Percentiles rank a stretch among this genome's conserved stretches.
phyloP scores from a whole-genome alignment of 192 early-diverging fungal species.

The Diversispora epigaea region DNA sequence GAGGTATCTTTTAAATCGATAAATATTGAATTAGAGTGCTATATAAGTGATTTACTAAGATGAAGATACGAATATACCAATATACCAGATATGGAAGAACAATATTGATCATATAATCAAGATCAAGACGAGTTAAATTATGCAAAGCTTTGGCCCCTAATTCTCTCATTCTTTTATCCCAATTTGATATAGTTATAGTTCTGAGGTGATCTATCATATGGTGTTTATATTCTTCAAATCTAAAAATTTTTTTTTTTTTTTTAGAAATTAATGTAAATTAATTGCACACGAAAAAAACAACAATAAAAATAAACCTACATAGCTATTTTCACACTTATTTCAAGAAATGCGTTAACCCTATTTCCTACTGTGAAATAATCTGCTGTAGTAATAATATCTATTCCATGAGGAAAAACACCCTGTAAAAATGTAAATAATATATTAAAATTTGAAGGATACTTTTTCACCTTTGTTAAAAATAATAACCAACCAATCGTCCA shows the following conservation, averaged over 20 bases:
- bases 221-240: slow-evolving; percentile 73
- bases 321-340: slow-evolving; percentile 71
- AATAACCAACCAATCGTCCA: slow-evolving; percentile 68
- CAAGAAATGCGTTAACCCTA: slow-evolving; percentile 69
- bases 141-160: slow-evolving; percentile 74
- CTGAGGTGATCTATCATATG: slow-evolving; percentile 73
- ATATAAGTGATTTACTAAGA: neutral
- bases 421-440: slow-evolving; percentile 31
- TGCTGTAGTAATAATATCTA: slow-evolving; percentile 84
- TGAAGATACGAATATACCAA: neutral
- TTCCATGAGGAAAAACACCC: slow-evolving; percentile 90
- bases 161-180: slow-evolving; percentile 82
- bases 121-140: slow-evolving; percentile 59
- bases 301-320: slow-evolving; percentile 43
- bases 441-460: slow-evolving; percentile 10
- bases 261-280: neutral
- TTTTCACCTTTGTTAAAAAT: neutral
- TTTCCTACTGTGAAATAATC: slow-evolving; percentile 95
- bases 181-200: slow-evolving; percentile 70
- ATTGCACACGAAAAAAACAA: neutral
- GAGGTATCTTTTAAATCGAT: slow-evolving; percentile 42
- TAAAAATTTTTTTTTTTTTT: slow-evolving; percentile 31
- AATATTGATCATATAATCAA: slow-evolving; percentile 50
- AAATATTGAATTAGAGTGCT: neutral
- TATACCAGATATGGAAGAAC: slow-evolving; percentile 64